Conservation (phyloP, 1,139 yeast genomes). For the Zygosaccharomyces sapae region DNA sequence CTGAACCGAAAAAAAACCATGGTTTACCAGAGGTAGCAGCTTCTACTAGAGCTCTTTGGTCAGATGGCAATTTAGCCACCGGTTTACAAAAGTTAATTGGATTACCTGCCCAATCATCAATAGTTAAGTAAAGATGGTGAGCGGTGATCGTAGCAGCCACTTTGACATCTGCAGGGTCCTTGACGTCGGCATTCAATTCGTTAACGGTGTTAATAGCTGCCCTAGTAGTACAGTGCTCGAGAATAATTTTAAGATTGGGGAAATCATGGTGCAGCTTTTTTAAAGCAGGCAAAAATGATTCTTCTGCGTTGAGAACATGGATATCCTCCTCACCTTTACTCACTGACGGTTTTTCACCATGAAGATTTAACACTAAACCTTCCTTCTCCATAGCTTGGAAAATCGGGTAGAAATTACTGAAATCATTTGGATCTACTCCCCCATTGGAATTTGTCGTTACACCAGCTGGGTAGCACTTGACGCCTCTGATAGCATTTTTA, state of each 20-base stretch:
- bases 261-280: conserved; percentile 72
- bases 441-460: conserved; percentile 91
- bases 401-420: conserved; percentile 79
- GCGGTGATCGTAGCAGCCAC: conserved; percentile 96
- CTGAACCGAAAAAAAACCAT: conserved; percentile 94
- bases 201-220: conserved; percentile 79
- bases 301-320: conserved; percentile 91
- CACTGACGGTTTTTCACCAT: conserved; percentile 89
- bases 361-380: conserved; percentile 74
- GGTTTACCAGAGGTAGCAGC: conserved; percentile 94
- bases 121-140: conserved; percentile 82
- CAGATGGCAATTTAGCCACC: conserved; percentile 88
- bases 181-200: conserved; percentile 55
- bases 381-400: conserved; percentile 82
- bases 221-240: conserved; percentile 92
- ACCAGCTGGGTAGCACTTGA: conserved; percentile 97
- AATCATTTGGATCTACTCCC: conserved; percentile 94
- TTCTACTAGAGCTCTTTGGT: conserved; percentile 67
- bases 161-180: conserved; percentile 39
- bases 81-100: conserved; percentile 96
- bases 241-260: conserved; percentile 79
- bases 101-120: conserved; percentile 96
- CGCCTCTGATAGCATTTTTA: conserved; percentile 68
- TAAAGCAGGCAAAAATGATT: conserved; percentile 87
- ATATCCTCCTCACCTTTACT: conserved; percentile 45